phyloP scores from a whole-genome alignment of 1,284 basidiomycete species.

The Peniophora sp. region DNA sequence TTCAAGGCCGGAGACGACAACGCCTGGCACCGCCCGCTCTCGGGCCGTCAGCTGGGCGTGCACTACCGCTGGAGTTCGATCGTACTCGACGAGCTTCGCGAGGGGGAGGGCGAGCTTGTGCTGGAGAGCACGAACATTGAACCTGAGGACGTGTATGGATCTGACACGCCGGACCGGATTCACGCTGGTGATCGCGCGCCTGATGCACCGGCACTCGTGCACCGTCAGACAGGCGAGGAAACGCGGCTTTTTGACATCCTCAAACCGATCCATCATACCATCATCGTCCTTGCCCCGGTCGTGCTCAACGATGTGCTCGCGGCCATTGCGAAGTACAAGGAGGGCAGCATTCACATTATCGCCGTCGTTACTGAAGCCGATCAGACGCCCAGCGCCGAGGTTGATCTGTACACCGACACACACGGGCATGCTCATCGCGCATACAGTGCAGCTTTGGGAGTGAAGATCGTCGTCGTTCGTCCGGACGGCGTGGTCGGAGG shows the following conservation, averaged over 20 bases:
- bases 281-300: neutral
- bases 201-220: conserved; percentile 1
- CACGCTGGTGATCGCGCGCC: conserved; percentile 1
- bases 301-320: no score
- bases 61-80: conserved; percentile 41
- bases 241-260: conserved; percentile 2
- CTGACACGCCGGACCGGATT: conserved; percentile 10
- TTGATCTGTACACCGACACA: no score
- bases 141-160: conserved; percentile 14
- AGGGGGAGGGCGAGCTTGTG: conserved; percentile 11
- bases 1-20: conserved; percentile 12
- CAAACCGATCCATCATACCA: conserved; percentile 1
- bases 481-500: neutral
- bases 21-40: conserved; percentile 11
- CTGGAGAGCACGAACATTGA: conserved; percentile 6
- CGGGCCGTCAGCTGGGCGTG: conserved; percentile 32
- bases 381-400: no score
- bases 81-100: conserved; percentile 27
- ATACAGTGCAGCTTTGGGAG: no score
- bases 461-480: neutral
- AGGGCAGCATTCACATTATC: no score
- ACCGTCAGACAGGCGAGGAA: neutral
- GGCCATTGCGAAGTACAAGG: no score
- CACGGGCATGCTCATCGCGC: no score
- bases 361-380: no score